Base-by-base conservation (phyloP, 2,329 filamentous ascomycete genomes). In the Epichloe uncinata region DNA sequence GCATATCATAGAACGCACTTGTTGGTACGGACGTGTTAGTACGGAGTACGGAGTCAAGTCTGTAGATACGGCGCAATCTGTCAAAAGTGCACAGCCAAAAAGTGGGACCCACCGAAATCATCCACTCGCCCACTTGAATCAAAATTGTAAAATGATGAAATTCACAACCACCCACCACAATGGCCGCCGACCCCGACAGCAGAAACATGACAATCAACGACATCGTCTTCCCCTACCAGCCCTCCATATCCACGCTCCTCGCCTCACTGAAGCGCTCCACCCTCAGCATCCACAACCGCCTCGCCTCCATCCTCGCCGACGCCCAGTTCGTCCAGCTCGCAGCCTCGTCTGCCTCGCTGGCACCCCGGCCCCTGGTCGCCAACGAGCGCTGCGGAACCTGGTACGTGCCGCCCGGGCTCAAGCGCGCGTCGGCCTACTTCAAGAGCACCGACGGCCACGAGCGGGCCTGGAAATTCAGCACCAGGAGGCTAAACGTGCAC, bases 391-490 rank as follows among this genome's bases (percentile, higher is more conserved):
- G 93, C 64, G 93, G 93, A 0, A 91, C 87, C 66, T 98, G 93
- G 93, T 97, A 97, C 64, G 85, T 97, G 35, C 83, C 83, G 0
- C 65, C n/a, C n/a, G n/a, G 65, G 7, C 60, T 61, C 26, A 93
- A 91, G 66, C 68, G 63, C 1, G 85, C 79, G 34, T 89, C 85
- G 56, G 87, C 85, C 34, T 98, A 97, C 68, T 98, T 97, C 69
- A 98, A 98, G 73, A 95, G 87, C 67, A 98, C 93, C 2, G 93
- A 98, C 68, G 93, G 93, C 1, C 93, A 98, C 65, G 81, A 82
- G 48, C 83, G 87, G 8, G 82, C 94, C 61, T 98, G 93, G 93
- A 79, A 82, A 53, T 95, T 97, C 62, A 95, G 87, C 66, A 77
- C 84, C 20, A 73, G 93, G 54, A 75, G 93, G 55, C 68, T 97